phyloP scores from a whole-genome alignment of 2,329 filamentous ascomycete species.

The Penicillium sp. region DNA sequence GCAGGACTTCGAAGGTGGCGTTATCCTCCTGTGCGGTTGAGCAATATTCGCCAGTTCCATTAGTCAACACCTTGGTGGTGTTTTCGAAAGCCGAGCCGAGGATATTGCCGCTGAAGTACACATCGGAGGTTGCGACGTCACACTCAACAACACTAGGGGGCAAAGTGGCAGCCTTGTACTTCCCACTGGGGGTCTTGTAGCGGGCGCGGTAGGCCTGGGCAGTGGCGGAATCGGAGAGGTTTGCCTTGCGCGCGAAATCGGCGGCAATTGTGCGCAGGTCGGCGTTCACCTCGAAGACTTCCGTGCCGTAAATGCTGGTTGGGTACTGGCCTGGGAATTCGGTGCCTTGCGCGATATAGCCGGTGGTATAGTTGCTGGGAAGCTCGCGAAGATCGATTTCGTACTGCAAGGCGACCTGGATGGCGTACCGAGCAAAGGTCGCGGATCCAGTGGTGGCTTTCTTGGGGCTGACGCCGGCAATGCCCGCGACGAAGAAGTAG shows the following conservation, averaged over 20 bases:
- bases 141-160: conserved; percentile 62
- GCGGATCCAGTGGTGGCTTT: conserved; percentile 65
- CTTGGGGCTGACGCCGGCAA: conserved; percentile 72
- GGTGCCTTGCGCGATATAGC: conserved; percentile 67
- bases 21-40: conserved; percentile 73
- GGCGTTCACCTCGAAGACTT: conserved; percentile 67
- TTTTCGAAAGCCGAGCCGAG: conserved; percentile 66
- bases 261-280: conserved; percentile 57
- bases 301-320: conserved; percentile 62
- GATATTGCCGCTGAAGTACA: conserved; percentile 65
- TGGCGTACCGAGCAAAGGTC: conserved; percentile 66
- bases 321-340: conserved; percentile 59
- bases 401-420: conserved; percentile 74
- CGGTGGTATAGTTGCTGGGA: conserved; percentile 63
- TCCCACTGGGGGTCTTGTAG: conserved; percentile 44
- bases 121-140: conserved; percentile 68
- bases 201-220: conserved; percentile 56
- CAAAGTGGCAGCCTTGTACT: conserved; percentile 46
- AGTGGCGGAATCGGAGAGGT: conserved; percentile 52
- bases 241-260: conserved; percentile 52
- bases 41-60: conserved; percentile 67
- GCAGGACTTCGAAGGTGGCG: conserved; percentile 64
- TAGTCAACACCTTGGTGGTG: conserved; percentile 64
- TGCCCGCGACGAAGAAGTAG: conserved; percentile 71
- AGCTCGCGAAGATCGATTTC: conserved; percentile 72